A percentile compares a stretch with the other conserved stretches of the same genome.
These are phyloP conservation scores for Dictyostelium purpureum DNA, from an alignment of 78 protist species.

Conservation along the genomic window DNA sequence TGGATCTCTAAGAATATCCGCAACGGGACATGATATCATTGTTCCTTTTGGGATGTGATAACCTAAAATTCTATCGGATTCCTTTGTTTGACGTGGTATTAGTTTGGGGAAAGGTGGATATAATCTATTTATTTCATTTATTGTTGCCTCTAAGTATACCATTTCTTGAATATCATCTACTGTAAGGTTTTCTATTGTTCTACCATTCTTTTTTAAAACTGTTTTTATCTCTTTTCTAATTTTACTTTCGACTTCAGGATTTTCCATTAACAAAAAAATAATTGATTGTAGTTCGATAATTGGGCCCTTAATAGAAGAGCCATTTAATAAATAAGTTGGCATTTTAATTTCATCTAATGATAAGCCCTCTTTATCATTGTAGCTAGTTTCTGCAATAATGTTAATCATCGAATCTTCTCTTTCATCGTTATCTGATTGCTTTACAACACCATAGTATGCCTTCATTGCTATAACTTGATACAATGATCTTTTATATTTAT, in stretches of 20 bases:
- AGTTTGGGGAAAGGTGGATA: constrained; percentile 36
- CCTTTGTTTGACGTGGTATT: constrained; percentile 28
- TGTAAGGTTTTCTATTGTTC: not conserved
- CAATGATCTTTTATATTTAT: not conserved
- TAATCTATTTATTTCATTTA: constrained; percentile 13
- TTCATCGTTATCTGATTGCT: not conserved
- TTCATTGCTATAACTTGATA: constrained; percentile 54
- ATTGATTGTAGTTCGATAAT: not conserved
- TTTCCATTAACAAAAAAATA: not conserved
- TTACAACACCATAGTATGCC: constrained; percentile 9
- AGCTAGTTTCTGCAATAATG: constrained; percentile 21
- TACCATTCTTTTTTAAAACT: constrained; percentile 10
- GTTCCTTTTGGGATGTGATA: constrained; percentile 59
- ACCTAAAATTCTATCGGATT: constrained; percentile 40
- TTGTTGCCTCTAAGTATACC: constrained; percentile 22
- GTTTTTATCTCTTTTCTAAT: not conserved
- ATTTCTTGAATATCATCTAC: constrained; percentile 2
- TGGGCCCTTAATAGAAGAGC: constrained; percentile 1
- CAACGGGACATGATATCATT: constrained; percentile 26
- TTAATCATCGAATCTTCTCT: constrained; percentile 11
- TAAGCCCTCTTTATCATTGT: constrained; percentile 49
- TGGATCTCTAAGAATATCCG: constrained; percentile 23
- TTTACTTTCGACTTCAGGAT: constrained; percentile 48
- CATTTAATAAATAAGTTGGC: constrained; percentile 7
- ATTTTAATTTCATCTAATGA: constrained; percentile 39